Evolutionary conservation across 2,329 filamentous ascomycete species (phyloP), one percentile per base, ranked within the genome.

Genomic region (Cercospora zeae-maydis): DNA sequence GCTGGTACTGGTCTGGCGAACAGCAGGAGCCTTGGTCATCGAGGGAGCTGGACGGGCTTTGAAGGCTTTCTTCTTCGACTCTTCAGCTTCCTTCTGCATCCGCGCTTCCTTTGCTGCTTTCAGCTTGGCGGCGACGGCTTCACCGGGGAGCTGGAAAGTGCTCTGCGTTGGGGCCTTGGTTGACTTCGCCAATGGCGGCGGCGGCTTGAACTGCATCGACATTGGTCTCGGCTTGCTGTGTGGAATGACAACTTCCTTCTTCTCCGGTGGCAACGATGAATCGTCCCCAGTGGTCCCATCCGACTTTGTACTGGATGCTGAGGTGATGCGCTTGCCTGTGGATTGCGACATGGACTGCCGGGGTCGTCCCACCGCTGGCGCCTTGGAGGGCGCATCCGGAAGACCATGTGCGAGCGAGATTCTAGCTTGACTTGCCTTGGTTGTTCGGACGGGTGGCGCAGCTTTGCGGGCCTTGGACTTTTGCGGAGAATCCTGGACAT

Each of bases 131-230:
- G 82, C 81, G 4, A 84, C 75, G 13, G 77, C 80, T 66, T 84
- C 82, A 14, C 83, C 83, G 0, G 83, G 82, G 0, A 85, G 76
- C 52, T 79, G 75, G 68, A 85, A 85, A 3, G 75, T 81, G 7
- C 82, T 71, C 56, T 73, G 78, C 0, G 83, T 84, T 0, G 80
- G 80, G 13, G 81, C 75, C 66, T 82, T 83, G 21, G 74, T 75
- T 1, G 82, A 84, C 67, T 82, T 84, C 8, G 76, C 71, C 14
- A 78, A 78, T 13, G 78, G 77, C 5, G 78, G 77, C 39, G 77
- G 80, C 8, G 74, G 79, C 27, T 75, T 81, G 67, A 80, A 85
- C 62, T 74, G 78, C 70, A 78, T 74, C 67, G 76, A 80, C 71
- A 80, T 77, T 56, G 77, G 83, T 66, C 76, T 77, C 67, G 78